These are phyloP conservation scores for Aspergillus flavus DNA, from an alignment of 2,329 filamentous ascomycete species.

Conservation along the genomic window DNA sequence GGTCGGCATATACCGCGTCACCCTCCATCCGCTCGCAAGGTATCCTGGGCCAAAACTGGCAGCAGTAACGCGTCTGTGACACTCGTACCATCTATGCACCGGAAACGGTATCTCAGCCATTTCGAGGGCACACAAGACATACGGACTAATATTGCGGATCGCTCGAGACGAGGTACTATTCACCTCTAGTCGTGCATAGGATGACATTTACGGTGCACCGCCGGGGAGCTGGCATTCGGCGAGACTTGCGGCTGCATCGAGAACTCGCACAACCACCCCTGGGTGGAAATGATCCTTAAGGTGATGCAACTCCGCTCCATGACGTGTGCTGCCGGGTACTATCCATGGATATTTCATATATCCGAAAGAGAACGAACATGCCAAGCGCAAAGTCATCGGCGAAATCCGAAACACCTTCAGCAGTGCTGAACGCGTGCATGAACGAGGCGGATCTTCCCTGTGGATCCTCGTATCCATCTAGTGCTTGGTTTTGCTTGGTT, in stretches of 20 bases:
- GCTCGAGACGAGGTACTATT: slow-evolving; percentile 40
- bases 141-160: slow-evolving; percentile 37
- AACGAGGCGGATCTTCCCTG: slow-evolving; percentile 16
- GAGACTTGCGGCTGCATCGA: slow-evolving; percentile 13
- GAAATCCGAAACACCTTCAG: slow-evolving; percentile 9
- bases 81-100: slow-evolving; percentile 4
- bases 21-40: slow-evolving; percentile 20
- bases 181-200: slow-evolving; percentile 34
- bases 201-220: slow-evolving; percentile 29
- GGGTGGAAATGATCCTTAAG: slow-evolving; percentile 7
- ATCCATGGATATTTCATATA: not conserved
- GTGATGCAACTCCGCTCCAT: not conserved
- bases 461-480: not conserved
- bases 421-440: slow-evolving; percentile 6
- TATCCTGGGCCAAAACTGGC: slow-evolving; percentile 20
- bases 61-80: slow-evolving; percentile 10
- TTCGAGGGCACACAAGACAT: slow-evolving; percentile 25
- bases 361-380: not conserved
- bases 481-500: no score
- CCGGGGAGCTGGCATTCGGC: slow-evolving; percentile 14
- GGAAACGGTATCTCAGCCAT: slow-evolving; percentile 9
- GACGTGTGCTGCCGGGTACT: slow-evolving; percentile 3
- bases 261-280: slow-evolving; percentile 1
- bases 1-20: not conserved
- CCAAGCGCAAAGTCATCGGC: not conserved